A percentile compares a stretch with the other conserved stretches of the same genome.
Conservation (phyloP, 495 filamentous ascomycete species). For the Hypomontagnella monticulosa region DNA sequence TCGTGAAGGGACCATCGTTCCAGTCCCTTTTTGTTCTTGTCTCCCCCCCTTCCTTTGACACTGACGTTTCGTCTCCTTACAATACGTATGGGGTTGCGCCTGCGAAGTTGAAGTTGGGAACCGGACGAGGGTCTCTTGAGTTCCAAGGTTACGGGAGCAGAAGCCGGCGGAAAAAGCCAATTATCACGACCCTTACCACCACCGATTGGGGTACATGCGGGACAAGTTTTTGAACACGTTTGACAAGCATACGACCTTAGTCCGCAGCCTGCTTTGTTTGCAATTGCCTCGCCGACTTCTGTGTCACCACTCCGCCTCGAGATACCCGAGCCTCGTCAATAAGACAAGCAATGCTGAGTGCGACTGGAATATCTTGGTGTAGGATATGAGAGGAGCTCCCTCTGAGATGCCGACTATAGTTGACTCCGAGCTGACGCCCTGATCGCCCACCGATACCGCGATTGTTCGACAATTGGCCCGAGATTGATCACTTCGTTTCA, state of each 20-base stretch:
- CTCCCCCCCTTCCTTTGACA: conserved; percentile 20
- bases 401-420: conserved; percentile 31
- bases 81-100: conserved; percentile 26
- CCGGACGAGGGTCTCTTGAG: conserved; percentile 28
- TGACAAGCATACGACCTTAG: conserved; percentile 16
- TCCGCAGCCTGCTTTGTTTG: conserved; percentile 7
- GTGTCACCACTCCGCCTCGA: conserved; percentile 10
- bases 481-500: conserved; percentile 23
- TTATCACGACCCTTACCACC: conserved; percentile 12
- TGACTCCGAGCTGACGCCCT: conserved; percentile 14
- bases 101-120: conserved; percentile 31
- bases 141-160: conserved; percentile 14
- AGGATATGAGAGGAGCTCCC: conserved; percentile 29
- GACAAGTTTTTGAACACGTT: conserved; percentile 11
- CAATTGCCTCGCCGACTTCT: conserved; percentile 19
- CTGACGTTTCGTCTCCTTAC: conserved; percentile 15
- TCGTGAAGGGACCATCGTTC: conserved; percentile 36
- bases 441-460: conserved; percentile 22
- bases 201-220: conserved; percentile 7
- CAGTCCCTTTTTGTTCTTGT: conserved; percentile 39
- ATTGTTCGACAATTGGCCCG: conserved; percentile 23
- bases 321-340: background rate
- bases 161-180: conserved; percentile 14
- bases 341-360: conserved; percentile 26
- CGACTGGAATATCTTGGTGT: conserved; percentile 4